Evolutionary conservation across 257 asterid genomes (phyloP), one percentile per base, ranked within the genome.

Genomic region (Haberlea rhodopensis): DNA sequence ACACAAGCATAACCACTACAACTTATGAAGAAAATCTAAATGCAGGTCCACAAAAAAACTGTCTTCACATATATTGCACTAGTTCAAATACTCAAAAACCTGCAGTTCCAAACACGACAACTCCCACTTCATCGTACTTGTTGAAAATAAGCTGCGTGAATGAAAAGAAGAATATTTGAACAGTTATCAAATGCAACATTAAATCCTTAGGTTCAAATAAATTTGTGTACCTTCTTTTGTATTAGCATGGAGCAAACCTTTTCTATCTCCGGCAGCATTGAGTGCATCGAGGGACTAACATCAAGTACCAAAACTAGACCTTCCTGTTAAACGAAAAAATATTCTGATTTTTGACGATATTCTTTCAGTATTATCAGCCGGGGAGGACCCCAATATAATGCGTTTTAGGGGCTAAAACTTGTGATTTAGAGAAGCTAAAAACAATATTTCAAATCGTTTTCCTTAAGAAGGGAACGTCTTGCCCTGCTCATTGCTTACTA

Each of bases 281-380:
- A 66, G 63, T 85, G 97, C 96, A 89, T 87, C 59, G 94, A 76
- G 43, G 91, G 95, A 73, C 97, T 91, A 75, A 92, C 95, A 86
- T 92, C 99, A 75, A 92, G 81, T 68, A 92, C 74, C 82, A 92
- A 58, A 69, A 92, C 78, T 59, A 92, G 69, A 53, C 88, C 82
- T 74, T 92, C 99, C 99, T 92, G 84, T 67, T 43, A 21, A 56
- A 37, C 3, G 21, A 51, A 13, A 31, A 57, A 11, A 57, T 48
- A 53, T 23, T 32, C 8, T 10, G 29, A 32, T 8, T 15, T n/a
- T 10, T 11, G n/a, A 10, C 0, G 16, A 10, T 37, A 11, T 37
- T 37, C 46, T 11, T 37, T 37, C n/a, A 37, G 46, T 5, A 46
- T 8, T 6, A 63, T 20, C 15, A 9, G 15, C 40, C 1, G n/a